A percentile compares a stretch with the other conserved stretches of the same genome.
Evolutionary conservation across 768 basidiomycete species (phyloP).

Genomic region (Ephemerocybe angulata): DNA sequence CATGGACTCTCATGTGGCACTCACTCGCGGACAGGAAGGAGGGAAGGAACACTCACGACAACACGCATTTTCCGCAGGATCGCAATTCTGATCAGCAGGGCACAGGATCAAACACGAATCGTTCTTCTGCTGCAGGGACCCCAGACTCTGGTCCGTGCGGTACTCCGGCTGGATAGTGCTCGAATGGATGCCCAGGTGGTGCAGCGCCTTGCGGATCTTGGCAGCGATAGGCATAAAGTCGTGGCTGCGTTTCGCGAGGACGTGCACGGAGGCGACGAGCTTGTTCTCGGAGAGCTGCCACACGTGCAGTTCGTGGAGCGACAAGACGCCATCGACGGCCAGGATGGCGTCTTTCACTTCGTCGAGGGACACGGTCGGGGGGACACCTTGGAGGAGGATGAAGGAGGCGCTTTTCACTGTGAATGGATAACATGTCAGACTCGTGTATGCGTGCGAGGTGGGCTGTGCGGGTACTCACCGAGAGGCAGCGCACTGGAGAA

Average conservation of each 20-base stretch:
- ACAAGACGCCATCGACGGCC: slow-evolving; percentile 77
- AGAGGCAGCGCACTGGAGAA: slow-evolving; percentile 93
- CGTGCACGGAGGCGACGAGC: slow-evolving; percentile 93
- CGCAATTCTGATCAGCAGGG: slow-evolving; percentile 63
- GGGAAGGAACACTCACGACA: slow-evolving; percentile 58
- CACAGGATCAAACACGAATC: slow-evolving; percentile 71
- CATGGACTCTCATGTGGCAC: slow-evolving; percentile 1
- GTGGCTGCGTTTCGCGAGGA: slow-evolving; percentile 71
- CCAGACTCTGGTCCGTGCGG: not conserved
- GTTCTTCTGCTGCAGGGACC: no score
- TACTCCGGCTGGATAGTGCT: slow-evolving; percentile 95
- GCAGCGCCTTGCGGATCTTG: slow-evolving; percentile 79
- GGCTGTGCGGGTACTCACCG: slow-evolving; percentile 40
- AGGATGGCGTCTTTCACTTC: slow-evolving; percentile 80
- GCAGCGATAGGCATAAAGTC: slow-evolving; percentile 92
- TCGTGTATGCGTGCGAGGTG: not conserved
- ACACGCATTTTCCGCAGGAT: slow-evolving; percentile 68
- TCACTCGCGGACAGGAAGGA: not conserved
- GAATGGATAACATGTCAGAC: not conserved
- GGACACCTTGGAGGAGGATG: slow-evolving; percentile 93
- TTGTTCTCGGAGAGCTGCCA: slow-evolving; percentile 98
- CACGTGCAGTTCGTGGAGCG: slow-evolving; percentile 91
- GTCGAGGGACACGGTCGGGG: slow-evolving; percentile 85
- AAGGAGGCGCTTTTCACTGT: slow-evolving; percentile 86
- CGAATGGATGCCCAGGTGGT: slow-evolving; percentile 90